These are phyloP conservation scores for Sparassis latifolia DNA, from an alignment of 1,284 basidiomycete genomes.

Conservation along the genomic window DNA sequence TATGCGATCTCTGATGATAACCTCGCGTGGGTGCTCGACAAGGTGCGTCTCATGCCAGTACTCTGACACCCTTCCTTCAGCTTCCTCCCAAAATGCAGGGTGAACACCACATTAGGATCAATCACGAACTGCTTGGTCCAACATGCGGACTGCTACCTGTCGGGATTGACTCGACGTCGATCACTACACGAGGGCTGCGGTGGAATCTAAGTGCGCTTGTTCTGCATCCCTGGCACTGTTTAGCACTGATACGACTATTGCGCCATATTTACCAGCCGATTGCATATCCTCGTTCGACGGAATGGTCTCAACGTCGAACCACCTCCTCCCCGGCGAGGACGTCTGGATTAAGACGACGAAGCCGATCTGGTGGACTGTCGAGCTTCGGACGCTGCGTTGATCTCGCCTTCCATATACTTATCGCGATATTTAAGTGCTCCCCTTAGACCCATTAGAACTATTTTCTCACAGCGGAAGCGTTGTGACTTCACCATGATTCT, in stretches of 20 bases:
- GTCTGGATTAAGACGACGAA: slow-evolving; percentile 74
- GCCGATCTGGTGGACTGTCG: slow-evolving; percentile 77
- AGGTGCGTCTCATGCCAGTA: slow-evolving; percentile 32
- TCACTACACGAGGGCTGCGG: slow-evolving; percentile 79
- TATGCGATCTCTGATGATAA: slow-evolving; percentile 85
- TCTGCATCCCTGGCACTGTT: neutral
- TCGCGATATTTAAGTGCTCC: no score
- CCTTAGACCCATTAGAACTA: no score
- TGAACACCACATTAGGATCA: slow-evolving; percentile 70
- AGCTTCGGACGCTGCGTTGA: slow-evolving; percentile 11
- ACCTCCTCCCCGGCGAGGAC: slow-evolving; percentile 60
- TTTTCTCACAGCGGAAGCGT: no score
- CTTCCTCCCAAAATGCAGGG: slow-evolving; percentile 43
- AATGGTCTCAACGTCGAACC: slow-evolving; percentile 88
- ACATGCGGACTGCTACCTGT: slow-evolving; percentile 94
- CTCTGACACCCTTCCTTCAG: neutral
- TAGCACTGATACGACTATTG: neutral
- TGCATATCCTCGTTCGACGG: slow-evolving; percentile 73
- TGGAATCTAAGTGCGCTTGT: slow-evolving; percentile 79
- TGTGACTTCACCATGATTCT: no score
- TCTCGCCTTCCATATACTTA: no score
- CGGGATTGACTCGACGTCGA: slow-evolving; percentile 67
- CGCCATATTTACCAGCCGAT: slow-evolving; percentile 32
- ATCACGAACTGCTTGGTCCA: slow-evolving; percentile 70
- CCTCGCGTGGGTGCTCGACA: slow-evolving; percentile 82